These are phyloP conservation scores for Chytriomyces confervae DNA, from an alignment of 192 early-diverging fungal genomes.

Conservation along the genomic window DNA sequence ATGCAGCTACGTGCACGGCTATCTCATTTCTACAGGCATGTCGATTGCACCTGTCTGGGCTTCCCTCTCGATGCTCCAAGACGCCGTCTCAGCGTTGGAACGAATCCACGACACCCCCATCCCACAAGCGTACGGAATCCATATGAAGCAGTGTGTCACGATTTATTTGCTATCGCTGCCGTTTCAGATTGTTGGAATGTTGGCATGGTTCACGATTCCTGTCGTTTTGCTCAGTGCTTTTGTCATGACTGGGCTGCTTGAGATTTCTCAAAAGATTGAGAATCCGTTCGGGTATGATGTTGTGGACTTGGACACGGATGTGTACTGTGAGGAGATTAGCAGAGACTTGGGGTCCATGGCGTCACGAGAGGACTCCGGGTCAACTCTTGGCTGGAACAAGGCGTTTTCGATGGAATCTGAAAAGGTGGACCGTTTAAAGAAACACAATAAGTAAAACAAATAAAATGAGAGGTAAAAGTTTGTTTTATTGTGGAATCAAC, in stretches of 20 bases:
- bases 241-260: constrained; percentile 75
- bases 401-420: too few relatives aligned
- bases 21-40: neutral
- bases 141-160: constrained; percentile 68
- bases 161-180: constrained; percentile 67
- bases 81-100: constrained; percentile 57
- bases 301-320: constrained; percentile 34
- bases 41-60: neutral
- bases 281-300: constrained; percentile 35
- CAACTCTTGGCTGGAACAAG: neutral
- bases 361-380: neutral
- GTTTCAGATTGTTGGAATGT: constrained; percentile 57
- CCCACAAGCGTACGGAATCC: constrained; percentile 72
- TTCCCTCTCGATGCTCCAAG: neutral
- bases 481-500: too few relatives aligned
- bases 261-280: constrained; percentile 52
- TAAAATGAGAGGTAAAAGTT: too few relatives aligned
- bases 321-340: constrained; percentile 32
- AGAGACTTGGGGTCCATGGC: neutral
- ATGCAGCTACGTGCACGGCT: neutral
- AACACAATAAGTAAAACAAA: too few relatives aligned
- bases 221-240: constrained; percentile 70
- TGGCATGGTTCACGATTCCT: constrained; percentile 66
- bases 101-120: constrained; percentile 72
- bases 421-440: too few relatives aligned